Base-by-base conservation (phyloP, 2,329 filamentous ascomycete genomes). In the Sporothrix luriei region DNA sequence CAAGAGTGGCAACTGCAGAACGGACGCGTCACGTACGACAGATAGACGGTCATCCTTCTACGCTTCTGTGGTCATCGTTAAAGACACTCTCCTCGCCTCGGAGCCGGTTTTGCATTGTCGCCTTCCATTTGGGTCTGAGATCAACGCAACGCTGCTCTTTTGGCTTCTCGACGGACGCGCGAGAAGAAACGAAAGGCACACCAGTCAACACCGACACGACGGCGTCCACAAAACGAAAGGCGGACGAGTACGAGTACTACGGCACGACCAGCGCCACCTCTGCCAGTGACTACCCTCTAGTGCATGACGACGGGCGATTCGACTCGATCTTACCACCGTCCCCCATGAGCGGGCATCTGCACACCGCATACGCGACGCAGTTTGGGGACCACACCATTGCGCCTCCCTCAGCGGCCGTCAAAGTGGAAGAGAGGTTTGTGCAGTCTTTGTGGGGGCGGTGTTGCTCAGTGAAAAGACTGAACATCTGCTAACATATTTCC, bases 301-400 rank as follows among this genome's bases (percentile, higher is more conserved):
- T 67, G 38, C 66, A 66, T 26, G 55, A 55, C 69, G 33, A 64
- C 65, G 57, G 65, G 65, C 51, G 29, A 62, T 49, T 64, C 43
- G 69, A 59, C 33, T 19, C 52, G 68, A 66, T 43, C 57, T 62
- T 52, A 21, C 61, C 52, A 69, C 43, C 51, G 66, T 67, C 68
- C 65, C 64, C 64, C 70, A 74, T 74, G 73, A 73, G 69, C 61
- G 69, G 68, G 57, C 71, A 71, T 57, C 49, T 71, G 19, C 68
- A 70, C 49, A 49, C 68, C 19, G 62, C 46, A 16, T 73, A 73
- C 62, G 24, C 70, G 51, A 48, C 69, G 51, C 69, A 72, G 29
- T 73, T 71, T 43, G 71, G 69, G 64, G 70, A 69, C 38, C 66
- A 72, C 66, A 68, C 69, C 29, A 68, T 72, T 61, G 66, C 69